Conservation (phyloP, 495 filamentous ascomycete species). For the Aspergillus diversus region DNA sequence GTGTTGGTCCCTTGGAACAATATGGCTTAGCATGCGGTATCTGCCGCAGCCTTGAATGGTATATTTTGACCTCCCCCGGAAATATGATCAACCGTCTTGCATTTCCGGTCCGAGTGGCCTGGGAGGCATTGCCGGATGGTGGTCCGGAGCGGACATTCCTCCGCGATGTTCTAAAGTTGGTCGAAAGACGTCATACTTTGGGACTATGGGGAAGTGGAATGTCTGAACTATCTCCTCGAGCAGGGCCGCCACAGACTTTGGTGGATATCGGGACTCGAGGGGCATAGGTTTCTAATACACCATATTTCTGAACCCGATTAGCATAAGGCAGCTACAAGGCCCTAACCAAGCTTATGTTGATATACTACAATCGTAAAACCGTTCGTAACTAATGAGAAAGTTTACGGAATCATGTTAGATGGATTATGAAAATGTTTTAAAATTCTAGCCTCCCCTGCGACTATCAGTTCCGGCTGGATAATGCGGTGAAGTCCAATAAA, state of each 20-base stretch:
- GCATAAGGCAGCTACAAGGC: too few relatives aligned
- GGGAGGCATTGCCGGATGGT: conserved; percentile 44
- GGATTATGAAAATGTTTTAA: too few relatives aligned
- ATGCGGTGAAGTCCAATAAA: too few relatives aligned
- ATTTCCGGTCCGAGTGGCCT: conserved; percentile 47
- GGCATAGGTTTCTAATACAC: too few relatives aligned
- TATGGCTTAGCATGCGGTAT: conserved; percentile 47
- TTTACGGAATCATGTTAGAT: too few relatives aligned
- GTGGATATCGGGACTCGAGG: too few relatives aligned
- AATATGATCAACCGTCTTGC: conserved; percentile 55
- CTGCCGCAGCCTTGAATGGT: conserved; percentile 47
- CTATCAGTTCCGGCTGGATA: too few relatives aligned
- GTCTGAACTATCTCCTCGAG: conserved; percentile 41
- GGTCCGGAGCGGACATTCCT: conserved; percentile 46
- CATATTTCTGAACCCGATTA: too few relatives aligned
- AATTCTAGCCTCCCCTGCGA: too few relatives aligned
- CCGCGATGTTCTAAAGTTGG: conserved; percentile 42
- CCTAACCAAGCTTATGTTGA: too few relatives aligned
- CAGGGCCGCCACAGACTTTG: conserved; percentile 24
- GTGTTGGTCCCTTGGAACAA: conserved; percentile 39
- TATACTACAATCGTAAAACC: too few relatives aligned
- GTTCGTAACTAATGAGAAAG: too few relatives aligned
- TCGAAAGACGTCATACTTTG: conserved; percentile 44
- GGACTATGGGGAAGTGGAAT: conserved; percentile 48
- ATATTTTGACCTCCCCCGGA: conserved; percentile 43